Base-by-base conservation (phyloP, 176 grass and related monocot species). In the Carex scoparia region DNA sequence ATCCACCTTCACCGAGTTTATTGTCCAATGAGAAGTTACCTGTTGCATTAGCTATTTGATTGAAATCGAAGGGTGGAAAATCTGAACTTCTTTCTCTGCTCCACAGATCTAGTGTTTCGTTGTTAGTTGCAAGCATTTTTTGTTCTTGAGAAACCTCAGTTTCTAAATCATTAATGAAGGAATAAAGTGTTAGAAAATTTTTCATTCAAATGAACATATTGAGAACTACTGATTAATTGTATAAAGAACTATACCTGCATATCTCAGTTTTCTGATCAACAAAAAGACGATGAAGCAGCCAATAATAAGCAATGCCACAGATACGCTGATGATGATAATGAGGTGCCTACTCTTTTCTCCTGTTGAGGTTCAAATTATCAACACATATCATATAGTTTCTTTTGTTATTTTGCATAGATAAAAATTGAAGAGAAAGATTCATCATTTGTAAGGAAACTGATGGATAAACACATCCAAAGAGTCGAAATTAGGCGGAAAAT, bases 1-100 rank as follows among this genome's bases (percentile, higher is more conserved):
- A 85, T 77, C 84, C 84, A 61, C 84, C 84, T 75, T 85, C 32
- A 13, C 84, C 84, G 11, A 85, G 84, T 63, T 85, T 85, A 75
- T 85, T 85, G 66, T 77, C 12, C 11, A 27, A 28, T 27, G 68
- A 74, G 69, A 85, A 85, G 10, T 85, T 49, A 55, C 32, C 31
- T 28, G 84, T 85, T 40, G 84, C 84, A 10, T 85, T 10, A 35
- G 44, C 40, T 33, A 85, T 77, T 9, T 71, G 32, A 40, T 12
- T 18, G 9, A 78, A 85, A 23, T 85, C 69, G 13, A 40, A 42
- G 11, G 63, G 35, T 12, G 68, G 33, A 1, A 85, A 62, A n/a
- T 78, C 84, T 79, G 75, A 79, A 32, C 51, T 79, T 35, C 19
- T 33, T 12, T 58, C 51, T 79, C 55, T 56, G 30, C 19, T 79